Conservation (phyloP, 495 filamentous ascomycete species). For the Aspergillus olivimuriae region DNA sequence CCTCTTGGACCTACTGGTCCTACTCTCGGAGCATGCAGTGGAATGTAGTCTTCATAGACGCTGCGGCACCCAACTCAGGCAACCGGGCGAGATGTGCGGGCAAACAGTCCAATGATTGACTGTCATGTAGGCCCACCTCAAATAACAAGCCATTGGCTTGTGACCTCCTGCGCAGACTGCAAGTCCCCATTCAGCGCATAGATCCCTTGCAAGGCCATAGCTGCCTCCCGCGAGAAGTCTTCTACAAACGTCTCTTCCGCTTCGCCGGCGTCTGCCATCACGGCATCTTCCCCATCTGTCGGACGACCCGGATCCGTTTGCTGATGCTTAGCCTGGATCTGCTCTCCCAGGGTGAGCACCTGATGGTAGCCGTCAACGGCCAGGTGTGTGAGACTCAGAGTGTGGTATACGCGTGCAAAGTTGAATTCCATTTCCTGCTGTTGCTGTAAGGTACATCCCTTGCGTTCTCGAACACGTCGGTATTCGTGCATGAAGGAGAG, state of each 20-base stretch:
- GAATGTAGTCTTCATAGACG: no score
- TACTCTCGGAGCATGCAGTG: no score
- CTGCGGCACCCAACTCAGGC: no score
- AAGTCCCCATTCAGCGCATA: slow-evolving; percentile 55
- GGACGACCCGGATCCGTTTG: no score
- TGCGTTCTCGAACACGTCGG: slow-evolving; percentile 47
- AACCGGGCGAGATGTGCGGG: no score
- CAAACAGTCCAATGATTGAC: no score
- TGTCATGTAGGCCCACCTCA: no score
- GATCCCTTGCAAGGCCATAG: slow-evolving; percentile 63
- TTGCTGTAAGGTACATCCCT: slow-evolving; percentile 37
- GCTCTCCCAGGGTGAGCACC: slow-evolving; percentile 41
- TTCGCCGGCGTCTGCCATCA: not conserved
- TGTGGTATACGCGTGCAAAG: slow-evolving; percentile 71
- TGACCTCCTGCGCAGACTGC: slow-evolving; percentile 45
- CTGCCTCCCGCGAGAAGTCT: slow-evolving; percentile 64
- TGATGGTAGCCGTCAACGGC: slow-evolving; percentile 70
- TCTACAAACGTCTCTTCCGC: slow-evolving; percentile 38
- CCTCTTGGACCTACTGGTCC: no score
- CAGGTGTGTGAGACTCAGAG: slow-evolving; percentile 70
- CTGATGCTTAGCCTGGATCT: slow-evolving; percentile 27
- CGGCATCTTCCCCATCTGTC: not conserved
- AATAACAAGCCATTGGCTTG: slow-evolving; percentile 53
- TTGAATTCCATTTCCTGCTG: slow-evolving; percentile 88
- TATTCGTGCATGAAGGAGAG: slow-evolving; percentile 76